phyloP scores from a whole-genome alignment of 345 rosid species.

The rapeseed (Brassica napus) region Da-Ae NC_063445.1:12660001-12660500 shows the following conservation, averaged over 20 bases:
- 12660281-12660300: constrained; percentile 96
- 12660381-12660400: constrained; percentile 43
- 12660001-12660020: not conserved
- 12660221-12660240: constrained; percentile 97
- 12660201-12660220: constrained; percentile 95
- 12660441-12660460: constrained; percentile 84
- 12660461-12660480: constrained; percentile 91
- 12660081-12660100: not conserved
- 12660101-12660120: constrained; percentile 67
- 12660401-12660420: constrained; percentile 70
- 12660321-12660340: constrained; percentile 11
- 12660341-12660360: not conserved
- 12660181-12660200: constrained; percentile 67
- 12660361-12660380: not conserved
- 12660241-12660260: constrained; percentile 96
- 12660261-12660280: constrained; percentile 94
- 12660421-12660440: constrained; percentile 88
- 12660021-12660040: not conserved
- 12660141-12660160: constrained; percentile 95
- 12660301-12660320: constrained; percentile 83
- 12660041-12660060: constrained; percentile 4
- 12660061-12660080: not conserved
- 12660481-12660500: constrained; percentile 96
- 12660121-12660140: constrained; percentile 98
- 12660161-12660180: constrained; percentile 83